Evolutionary conservation across 257 asterid genomes (phyloP), one percentile per base, ranked within the genome.

Genomic region (Perilla frutescens): DNA sequence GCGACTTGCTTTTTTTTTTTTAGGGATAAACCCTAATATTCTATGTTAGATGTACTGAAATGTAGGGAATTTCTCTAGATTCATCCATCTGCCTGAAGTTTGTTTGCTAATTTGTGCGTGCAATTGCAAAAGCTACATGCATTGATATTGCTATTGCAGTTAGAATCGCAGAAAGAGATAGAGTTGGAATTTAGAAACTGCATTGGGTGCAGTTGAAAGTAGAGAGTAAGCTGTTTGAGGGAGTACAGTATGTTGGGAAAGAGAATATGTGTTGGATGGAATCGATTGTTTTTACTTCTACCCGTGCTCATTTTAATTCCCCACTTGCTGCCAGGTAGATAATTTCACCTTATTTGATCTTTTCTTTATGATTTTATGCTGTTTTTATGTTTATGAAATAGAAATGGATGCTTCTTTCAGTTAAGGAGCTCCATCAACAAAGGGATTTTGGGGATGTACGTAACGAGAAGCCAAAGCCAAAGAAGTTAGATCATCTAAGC

Each of bases 181-280:
- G 66, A 62, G 7, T 48, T 65, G 37, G 65, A 15, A 51, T 63
- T 68, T 37, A 14, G 77, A 53, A 67, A 34, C 48, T 68, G 37
- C 40, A 45, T 29, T 58, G 57, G 56, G 57, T 37, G 62, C 32
- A 15, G 66, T 54, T 62, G 74, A 43, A 48, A 14, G 72, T 37
- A 11, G 75, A 43, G 50, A 51, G 4, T 48, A 13, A 63, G 62
- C 66, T 51, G n/a, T 71, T 66, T 26, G 55, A 37, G 62, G 34
- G 50, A 32, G 54, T 31, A n/a, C 62, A 68, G 44, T 74, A 87
- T 87, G 96, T 49, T 76, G 68, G 74, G 80, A 34, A 89, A 62
- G 88, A 88, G 89, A 82, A 31, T 84, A 0, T 91, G 93, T 78
- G 81, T 77, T 47, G 87, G 97, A 66, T 86, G 97, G 97, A 88